phyloP scores from a whole-genome alignment of 2,329 filamentous ascomycete species.

The Fusarium sororula region DNA sequence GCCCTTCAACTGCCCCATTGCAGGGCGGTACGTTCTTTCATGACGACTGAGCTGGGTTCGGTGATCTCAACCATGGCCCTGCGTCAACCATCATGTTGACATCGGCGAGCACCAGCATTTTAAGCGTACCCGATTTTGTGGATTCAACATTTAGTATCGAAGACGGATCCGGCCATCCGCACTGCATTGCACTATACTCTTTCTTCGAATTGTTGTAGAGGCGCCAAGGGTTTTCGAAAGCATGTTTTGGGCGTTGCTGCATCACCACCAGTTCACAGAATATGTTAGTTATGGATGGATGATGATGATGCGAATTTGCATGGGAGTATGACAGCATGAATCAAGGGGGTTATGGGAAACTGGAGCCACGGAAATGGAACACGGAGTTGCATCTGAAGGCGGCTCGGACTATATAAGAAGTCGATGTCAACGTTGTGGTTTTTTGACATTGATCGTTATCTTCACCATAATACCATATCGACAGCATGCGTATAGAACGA shows the following conservation, averaged over 20 bases:
- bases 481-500: conserved; percentile 32
- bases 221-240: conserved; percentile 44
- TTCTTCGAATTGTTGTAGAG: conserved; percentile 47
- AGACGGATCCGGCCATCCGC: conserved; percentile 39
- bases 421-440: conserved; percentile 27
- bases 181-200: conserved; percentile 44
- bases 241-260: conserved; percentile 50
- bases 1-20: conserved; percentile 63
- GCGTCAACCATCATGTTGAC: conserved; percentile 18
- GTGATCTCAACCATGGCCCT: conserved; percentile 8
- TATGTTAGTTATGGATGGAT: conserved; percentile 37
- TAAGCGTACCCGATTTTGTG: conserved; percentile 18
- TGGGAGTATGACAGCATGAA: conserved; percentile 42
- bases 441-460: conserved; percentile 35
- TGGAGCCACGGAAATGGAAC: conserved; percentile 36
- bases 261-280: conserved; percentile 40
- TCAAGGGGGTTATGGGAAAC: conserved; percentile 37
- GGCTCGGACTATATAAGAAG: conserved; percentile 30
- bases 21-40: conserved; percentile 61
- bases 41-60: conserved; percentile 50
- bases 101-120: conserved; percentile 5
- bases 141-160: conserved; percentile 33
- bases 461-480: conserved; percentile 36
- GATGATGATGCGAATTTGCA: conserved; percentile 39
- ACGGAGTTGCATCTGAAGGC: conserved; percentile 41